Conservation (phyloP, 805 yeast species). For the Nakazawaea populi region DNA sequence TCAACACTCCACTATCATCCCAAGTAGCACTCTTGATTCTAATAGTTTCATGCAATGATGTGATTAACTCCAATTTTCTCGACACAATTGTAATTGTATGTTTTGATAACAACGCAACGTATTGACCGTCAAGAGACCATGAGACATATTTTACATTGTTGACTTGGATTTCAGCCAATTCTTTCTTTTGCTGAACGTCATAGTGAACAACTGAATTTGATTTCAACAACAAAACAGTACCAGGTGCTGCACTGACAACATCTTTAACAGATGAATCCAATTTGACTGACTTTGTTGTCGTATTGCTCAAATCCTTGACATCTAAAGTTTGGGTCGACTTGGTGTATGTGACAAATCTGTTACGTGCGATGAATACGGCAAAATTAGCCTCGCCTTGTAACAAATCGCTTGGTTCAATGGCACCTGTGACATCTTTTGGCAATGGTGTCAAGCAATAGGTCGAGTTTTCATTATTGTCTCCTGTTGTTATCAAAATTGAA, state of each 20-base stretch:
- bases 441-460: slow-evolving; percentile 68
- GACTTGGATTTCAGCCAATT: slow-evolving; percentile 59
- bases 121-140: slow-evolving; percentile 86
- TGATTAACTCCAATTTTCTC: slow-evolving; percentile 67
- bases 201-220: slow-evolving; percentile 67
- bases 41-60: slow-evolving; percentile 92
- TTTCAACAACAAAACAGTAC: slow-evolving; percentile 73
- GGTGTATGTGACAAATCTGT: slow-evolving; percentile 81
- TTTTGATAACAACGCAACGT: slow-evolving; percentile 82
- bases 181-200: slow-evolving; percentile 91
- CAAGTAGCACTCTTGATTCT: slow-evolving; percentile 95
- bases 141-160: slow-evolving; percentile 80
- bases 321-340: slow-evolving; percentile 62
- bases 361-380: slow-evolving; percentile 91
- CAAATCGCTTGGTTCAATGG: slow-evolving; percentile 84
- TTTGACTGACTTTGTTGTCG: slow-evolving; percentile 75
- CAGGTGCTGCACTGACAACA: slow-evolving; percentile 75
- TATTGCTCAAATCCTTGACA: slow-evolving; percentile 77
- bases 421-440: slow-evolving; percentile 87
- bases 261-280: slow-evolving; percentile 62
- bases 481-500: slow-evolving; percentile 76
- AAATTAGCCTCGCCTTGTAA: slow-evolving; percentile 75
- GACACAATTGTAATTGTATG: slow-evolving; percentile 89
- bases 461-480: slow-evolving; percentile 53
- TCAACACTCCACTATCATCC: slow-evolving; percentile 90